Conservation (phyloP, 257 asterid species). For the Cruciata laevipes region DNA sequence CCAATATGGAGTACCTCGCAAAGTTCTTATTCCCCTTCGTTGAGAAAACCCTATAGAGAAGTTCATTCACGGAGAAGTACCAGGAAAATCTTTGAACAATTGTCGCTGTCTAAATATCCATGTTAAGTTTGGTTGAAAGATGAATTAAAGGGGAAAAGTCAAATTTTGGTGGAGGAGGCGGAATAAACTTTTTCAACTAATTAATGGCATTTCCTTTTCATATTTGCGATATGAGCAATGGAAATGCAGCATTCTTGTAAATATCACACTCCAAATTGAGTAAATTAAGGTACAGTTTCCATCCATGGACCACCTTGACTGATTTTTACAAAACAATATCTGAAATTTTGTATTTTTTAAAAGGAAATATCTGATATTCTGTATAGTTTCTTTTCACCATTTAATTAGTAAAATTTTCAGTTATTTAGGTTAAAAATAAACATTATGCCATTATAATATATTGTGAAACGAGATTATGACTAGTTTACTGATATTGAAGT, state of each 20-base stretch:
- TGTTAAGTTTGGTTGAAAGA: background rate
- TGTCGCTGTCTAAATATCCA: background rate
- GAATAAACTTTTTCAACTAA: background rate
- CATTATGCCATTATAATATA: no score
- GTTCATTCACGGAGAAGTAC: no score
- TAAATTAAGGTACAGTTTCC: slow-evolving; percentile 7
- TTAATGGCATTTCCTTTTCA: background rate
- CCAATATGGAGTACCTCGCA: no score
- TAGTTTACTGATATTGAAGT: no score
- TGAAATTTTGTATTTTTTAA: no score
- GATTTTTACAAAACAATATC: background rate
- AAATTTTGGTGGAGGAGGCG: slow-evolving; percentile 2
- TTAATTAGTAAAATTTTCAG: no score
- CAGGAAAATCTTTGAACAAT: no score
- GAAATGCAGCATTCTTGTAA: background rate
- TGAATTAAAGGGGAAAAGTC: background rate
- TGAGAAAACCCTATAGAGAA: background rate
- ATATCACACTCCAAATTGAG: background rate
- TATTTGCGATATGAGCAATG: background rate
- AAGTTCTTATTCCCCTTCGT: no score
- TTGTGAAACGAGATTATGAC: no score
- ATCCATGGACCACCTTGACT: background rate
- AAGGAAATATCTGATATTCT: background rate
- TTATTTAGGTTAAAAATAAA: no score
- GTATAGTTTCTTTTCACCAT: no score